Conservation (phyloP, 805 yeast genomes). For the Myxozyma nipponensis region DNA sequence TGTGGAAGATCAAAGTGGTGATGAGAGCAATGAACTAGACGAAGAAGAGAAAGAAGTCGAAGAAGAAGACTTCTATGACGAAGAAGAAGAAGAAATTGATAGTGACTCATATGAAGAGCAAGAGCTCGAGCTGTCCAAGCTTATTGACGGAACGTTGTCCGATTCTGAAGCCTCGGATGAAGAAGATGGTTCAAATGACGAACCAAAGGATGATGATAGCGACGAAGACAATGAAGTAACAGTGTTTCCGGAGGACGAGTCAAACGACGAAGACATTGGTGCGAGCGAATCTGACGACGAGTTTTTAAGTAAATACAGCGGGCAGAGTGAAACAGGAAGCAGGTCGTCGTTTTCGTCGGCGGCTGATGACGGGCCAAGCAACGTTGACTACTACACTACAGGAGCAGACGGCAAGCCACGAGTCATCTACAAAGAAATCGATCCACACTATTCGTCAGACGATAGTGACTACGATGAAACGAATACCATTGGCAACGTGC, state of each 20-base stretch:
- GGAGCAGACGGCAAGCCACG: constrained; percentile 75
- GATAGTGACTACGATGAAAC: constrained; percentile 77
- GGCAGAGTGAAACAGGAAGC: constrained; percentile 17
- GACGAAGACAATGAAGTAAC: constrained; percentile 37
- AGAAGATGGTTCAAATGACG: constrained; percentile 43
- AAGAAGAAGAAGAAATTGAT: constrained; percentile 16
- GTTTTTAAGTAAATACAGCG: constrained; percentile 11
- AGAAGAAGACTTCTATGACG: constrained; percentile 5
- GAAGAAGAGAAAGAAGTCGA: constrained; percentile 19
- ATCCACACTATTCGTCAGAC: constrained; percentile 86
- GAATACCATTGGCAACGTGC: constrained; percentile 92
- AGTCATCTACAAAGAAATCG: constrained; percentile 78
- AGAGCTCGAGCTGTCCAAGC: constrained; percentile 29
- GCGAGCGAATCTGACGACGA: constrained; percentile 12
- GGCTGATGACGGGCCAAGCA: constrained; percentile 12
- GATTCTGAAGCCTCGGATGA: constrained; percentile 20
- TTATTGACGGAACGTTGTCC: constrained; percentile 24
- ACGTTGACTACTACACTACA: constrained; percentile 10
- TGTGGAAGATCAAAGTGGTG: constrained; percentile 32
- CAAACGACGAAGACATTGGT: constrained; percentile 10
- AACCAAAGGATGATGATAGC: constrained; percentile 45
- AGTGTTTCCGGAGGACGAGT: constrained; percentile 35
- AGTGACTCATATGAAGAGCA: constrained; percentile 25
- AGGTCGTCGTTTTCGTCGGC: constrained; percentile 18
- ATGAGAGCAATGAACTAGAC: constrained; percentile 38